Conservation (phyloP, 169 alveolate species). For the Plasmodium gonderi region DNA sequence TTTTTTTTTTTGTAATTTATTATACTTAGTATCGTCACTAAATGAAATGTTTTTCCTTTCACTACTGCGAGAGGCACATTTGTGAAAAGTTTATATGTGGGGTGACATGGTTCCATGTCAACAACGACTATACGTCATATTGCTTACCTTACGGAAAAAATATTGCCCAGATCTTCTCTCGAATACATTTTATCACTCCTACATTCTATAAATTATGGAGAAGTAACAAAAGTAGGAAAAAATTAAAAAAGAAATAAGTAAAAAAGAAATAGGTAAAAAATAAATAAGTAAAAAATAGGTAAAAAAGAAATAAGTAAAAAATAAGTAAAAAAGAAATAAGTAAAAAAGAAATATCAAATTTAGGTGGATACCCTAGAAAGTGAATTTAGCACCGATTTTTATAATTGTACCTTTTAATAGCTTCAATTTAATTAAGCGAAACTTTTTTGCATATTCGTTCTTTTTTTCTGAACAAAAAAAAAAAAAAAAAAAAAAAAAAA, state of each 20-base stretch:
- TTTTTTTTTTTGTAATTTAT: slow-evolving; percentile 1
- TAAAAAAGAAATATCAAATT: too few species aligned
- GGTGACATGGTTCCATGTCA: background rate
- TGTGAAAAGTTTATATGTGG: background rate
- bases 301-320: background rate
- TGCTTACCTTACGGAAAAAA: background rate
- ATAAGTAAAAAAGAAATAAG: too few species aligned
- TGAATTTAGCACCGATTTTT: background rate
- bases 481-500: background rate
- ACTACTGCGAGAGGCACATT: too few species aligned
- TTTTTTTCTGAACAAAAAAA: slow-evolving; percentile 38
- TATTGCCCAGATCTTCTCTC: background rate
- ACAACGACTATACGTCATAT: background rate
- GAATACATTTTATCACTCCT: background rate
- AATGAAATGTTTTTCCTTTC: background rate
- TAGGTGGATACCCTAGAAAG: background rate
- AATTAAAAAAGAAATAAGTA: background rate
- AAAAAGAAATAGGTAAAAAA: background rate
- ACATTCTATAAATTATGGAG: slow-evolving; percentile 24
- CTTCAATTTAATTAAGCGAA: slow-evolving; percentile 46
- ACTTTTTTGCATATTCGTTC: slow-evolving; percentile 40
- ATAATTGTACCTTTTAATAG: slow-evolving; percentile 43
- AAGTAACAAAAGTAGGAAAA: background rate
- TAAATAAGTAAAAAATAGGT: background rate
- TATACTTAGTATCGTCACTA: slow-evolving; percentile 1